Base-by-base conservation (phyloP, 2,329 filamentous ascomycete genomes). In the Colletotrichum gigasporum region DNA sequence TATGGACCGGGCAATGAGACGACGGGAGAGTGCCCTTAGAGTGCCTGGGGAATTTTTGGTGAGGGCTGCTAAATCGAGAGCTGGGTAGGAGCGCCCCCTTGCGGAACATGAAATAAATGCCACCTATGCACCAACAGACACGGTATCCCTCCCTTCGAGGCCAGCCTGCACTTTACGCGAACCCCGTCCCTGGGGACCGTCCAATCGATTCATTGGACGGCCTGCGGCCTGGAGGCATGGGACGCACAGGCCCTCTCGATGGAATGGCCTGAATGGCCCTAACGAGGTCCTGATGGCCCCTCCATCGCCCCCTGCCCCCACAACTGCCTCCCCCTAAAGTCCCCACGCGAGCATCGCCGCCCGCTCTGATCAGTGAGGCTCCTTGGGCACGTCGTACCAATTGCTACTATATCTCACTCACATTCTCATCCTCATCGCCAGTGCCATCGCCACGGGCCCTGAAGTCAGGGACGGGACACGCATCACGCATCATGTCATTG, bases 121-220 rank as follows among this genome's bases (percentile, higher is more conserved):
- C 63, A 66, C 60, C 54, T 66, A 66, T 66, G 63, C 63, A 66
- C 63, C 54, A 66, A 66, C 42, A 51, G 57, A 61, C 56, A 50
- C 57, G 56, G 50, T 51, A 54, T 64, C 44, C 63, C 56, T 58
- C 53, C 62, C 62, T 65, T 64, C 41, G 39, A 54, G 47, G 34
- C 45, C 54, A 34, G 48, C 57, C 55, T 44, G 51, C 57, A 62
- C 62, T 65, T 55, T 55, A 65, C 62, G 57, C 57, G 62, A 62
- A 65, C 42, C 56, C 22, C 11, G 51, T 45, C 26, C 51, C 44
- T 30, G 24, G 53, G 37, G 12, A 11, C 16, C 54, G 20, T 50
- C 18, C 32, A 5, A 4, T 53, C 2, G 20, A 22, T 20, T 48
- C 24, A 64, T 61, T 64, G 56, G 61, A 6, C 18, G 24, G 20